Percentiles rank a stretch among this genome's conserved stretches.
Evolutionary conservation across 176 grass and related monocot genomes (phyloP).

Genomic region (Typha latifolia): DNA sequence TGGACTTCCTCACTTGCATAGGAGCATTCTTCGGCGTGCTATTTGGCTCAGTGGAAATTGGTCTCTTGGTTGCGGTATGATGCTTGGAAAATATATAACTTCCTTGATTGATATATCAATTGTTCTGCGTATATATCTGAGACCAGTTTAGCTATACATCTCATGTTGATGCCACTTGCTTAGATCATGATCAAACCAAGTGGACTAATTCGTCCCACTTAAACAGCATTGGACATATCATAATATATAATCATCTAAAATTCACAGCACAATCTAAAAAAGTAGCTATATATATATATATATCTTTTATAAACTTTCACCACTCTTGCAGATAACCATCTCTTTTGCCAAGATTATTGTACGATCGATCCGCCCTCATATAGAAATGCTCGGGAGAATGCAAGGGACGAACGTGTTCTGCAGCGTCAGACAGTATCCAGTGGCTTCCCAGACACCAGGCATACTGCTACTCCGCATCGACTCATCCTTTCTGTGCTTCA

Average conservation of each 20-base stretch:
- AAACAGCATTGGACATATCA: too few relatives aligned
- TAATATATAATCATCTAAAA: background rate
- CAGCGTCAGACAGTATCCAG: constrained; percentile 74
- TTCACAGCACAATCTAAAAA: background rate
- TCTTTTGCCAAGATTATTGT: constrained; percentile 79
- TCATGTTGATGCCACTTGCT: too few relatives aligned
- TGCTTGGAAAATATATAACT: background rate
- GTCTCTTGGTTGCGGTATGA: constrained; percentile 65
- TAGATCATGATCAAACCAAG: too few relatives aligned
- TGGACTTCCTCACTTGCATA: constrained; percentile 76
- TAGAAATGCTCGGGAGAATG: constrained; percentile 75
- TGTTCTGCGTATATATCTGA: too few relatives aligned
- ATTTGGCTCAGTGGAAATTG: constrained; percentile 86
- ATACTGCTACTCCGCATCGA: constrained; percentile 49
- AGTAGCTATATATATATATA: background rate
- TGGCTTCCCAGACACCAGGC: constrained; percentile 31
- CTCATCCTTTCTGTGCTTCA: constrained; percentile 79
- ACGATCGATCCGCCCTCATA: constrained; percentile 50
- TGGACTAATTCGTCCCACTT: too few relatives aligned
- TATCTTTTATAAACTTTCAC: too few relatives aligned
- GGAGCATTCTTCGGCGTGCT: constrained; percentile 80
- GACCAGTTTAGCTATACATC: too few relatives aligned
- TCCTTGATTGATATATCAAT: too few relatives aligned
- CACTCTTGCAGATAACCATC: constrained; percentile 51
- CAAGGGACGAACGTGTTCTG: constrained; percentile 67